phyloP scores from a whole-genome alignment of 148 eudicot genomes.

The Fagopyrum esculentum region DNA sequence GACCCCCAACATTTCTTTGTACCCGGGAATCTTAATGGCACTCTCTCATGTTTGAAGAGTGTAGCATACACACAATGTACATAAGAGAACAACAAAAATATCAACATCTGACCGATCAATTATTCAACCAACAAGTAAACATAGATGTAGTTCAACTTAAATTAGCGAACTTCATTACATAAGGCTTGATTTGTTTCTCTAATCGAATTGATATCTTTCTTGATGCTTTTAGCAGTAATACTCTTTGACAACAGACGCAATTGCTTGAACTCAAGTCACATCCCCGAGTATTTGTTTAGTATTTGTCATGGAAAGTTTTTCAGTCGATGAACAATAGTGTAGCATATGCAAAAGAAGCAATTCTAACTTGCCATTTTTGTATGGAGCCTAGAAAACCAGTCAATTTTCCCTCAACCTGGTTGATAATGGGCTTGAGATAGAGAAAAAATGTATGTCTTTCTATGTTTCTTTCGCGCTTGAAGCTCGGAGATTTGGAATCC shows the following conservation, averaged over 20 bases:
- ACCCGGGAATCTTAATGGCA: conserved; percentile 31
- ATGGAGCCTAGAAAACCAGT: conserved; percentile 65
- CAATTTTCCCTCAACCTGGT: conserved; percentile 32
- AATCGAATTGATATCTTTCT: too few species aligned
- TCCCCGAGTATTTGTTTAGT: too few species aligned
- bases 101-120: too few species aligned
- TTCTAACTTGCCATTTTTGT: conserved; percentile 68
- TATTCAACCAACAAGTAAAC: too few species aligned
- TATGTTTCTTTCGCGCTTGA: conserved; percentile 29
- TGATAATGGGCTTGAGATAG: conserved; percentile 48
- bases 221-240: too few species aligned
- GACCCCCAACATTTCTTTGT: conserved; percentile 28
- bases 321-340: too few species aligned
- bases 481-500: conserved; percentile 64
- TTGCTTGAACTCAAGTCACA: too few species aligned
- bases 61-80: conserved; percentile 32
- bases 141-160: too few species aligned
- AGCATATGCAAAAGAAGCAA: background rate
- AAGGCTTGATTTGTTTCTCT: too few species aligned
- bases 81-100: background rate
- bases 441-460: conserved; percentile 25
- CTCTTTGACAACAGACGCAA: too few species aligned
- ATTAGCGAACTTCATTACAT: too few species aligned
- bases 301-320: too few species aligned
- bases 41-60: conserved; percentile 33